Evolutionary conservation across 768 basidiomycete genomes (phyloP).

Genomic region (Tricholoma terreum): DNA sequence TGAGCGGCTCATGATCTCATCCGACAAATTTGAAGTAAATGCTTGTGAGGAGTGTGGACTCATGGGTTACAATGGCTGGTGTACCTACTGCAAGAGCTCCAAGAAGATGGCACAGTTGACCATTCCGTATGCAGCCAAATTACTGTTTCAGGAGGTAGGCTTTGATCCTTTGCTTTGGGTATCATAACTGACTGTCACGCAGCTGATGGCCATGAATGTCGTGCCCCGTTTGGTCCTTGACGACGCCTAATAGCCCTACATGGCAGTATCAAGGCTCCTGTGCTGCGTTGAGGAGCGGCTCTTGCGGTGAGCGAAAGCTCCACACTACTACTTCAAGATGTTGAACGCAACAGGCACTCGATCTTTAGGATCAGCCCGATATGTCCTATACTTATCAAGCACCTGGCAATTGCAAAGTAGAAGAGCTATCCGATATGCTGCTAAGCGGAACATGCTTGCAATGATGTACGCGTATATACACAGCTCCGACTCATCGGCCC

Average conservation of each 20-base stretch:
- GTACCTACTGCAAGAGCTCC: conserved; percentile 96
- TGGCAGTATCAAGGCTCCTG: background rate
- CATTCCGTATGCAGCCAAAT: conserved; percentile 94
- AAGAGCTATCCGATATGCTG: too few species aligned
- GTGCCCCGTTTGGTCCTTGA: conserved; percentile 86
- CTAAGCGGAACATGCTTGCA: too few species aligned
- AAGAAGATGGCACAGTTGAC: conserved; percentile 95
- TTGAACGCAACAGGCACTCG: too few species aligned
- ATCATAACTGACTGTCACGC: conserved; percentile 2
- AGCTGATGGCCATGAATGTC: conserved; percentile 98
- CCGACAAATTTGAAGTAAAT: conserved; percentile 96
- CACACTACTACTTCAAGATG: too few species aligned
- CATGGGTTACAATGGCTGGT: conserved; percentile 95
- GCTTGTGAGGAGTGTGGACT: conserved; percentile 93
- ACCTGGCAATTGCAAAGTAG: too few species aligned
- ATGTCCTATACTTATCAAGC: too few species aligned
- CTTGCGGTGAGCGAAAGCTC: too few species aligned
- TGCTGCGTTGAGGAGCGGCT: too few species aligned
- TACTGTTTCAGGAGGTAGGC: conserved; percentile 85
- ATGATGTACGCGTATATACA: background rate
- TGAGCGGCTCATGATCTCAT: conserved; percentile 98
- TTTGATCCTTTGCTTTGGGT: background rate
- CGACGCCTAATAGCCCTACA: conserved; percentile 50
- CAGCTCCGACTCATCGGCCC: background rate
- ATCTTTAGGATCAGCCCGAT: too few species aligned